Percentiles rank a stretch among this genome's conserved stretches.
These are phyloP conservation scores for Silybum marianum DNA, from an alignment of 129 eudicot species.

Conservation along the genomic window DNA sequence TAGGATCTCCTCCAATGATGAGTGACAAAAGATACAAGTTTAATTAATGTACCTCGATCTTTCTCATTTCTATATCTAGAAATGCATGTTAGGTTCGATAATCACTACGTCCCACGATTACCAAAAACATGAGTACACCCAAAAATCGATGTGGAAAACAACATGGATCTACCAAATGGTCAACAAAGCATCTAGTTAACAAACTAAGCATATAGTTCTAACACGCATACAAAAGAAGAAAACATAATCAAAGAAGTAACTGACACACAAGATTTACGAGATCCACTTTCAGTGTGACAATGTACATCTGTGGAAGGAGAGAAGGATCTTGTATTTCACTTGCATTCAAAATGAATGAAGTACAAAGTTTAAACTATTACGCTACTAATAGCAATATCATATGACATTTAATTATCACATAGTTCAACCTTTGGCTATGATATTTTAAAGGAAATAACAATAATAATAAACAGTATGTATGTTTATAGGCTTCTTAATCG, in stretches of 20 bases:
- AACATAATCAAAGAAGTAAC: neutral
- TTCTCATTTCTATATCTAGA: neutral
- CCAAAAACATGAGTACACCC: neutral
- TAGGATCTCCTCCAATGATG: conserved; percentile 1
- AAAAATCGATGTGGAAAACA: neutral
- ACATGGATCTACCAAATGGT: neutral
- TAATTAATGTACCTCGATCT: neutral
- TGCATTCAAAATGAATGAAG: no score
- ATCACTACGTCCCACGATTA: neutral
- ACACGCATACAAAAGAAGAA: neutral
- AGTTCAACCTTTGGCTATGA: no score
- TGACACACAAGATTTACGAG: neutral
- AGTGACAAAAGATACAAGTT: no score
- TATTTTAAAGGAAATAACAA: no score
- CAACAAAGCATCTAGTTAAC: no score
- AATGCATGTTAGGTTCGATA: neutral
- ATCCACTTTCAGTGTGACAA: neutral
- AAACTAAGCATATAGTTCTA: neutral
- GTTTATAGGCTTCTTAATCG: neutral
- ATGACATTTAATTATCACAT: no score
- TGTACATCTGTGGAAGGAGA: neutral
- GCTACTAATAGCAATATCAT: no score
- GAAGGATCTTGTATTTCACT: no score
- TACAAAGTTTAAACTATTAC: no score
- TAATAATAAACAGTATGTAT: no score